Conservation (phyloP, 257 asterid genomes). For the Fraxinus excelsior region DNA sequence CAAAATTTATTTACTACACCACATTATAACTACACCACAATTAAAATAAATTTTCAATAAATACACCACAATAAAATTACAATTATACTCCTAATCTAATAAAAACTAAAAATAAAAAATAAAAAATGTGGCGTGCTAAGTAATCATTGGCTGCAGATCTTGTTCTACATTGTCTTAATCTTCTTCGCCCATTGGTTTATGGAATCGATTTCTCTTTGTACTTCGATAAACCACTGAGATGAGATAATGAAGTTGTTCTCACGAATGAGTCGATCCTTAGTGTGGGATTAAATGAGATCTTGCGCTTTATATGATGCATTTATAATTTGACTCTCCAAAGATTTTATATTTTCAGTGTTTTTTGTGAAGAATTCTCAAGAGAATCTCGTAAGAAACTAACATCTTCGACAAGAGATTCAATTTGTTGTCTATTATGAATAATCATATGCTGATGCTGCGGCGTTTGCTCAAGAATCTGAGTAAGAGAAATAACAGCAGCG, state of each 20-base stretch:
- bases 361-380: not conserved
- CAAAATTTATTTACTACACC: no score
- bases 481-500: not conserved
- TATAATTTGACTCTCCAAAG: not conserved
- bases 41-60: no score
- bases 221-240: not conserved
- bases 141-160: not conserved
- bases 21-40: no score
- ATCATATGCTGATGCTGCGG: not conserved
- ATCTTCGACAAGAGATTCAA: not conserved
- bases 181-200: not conserved
- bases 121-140: no score
- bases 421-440: not conserved
- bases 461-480: not conserved
- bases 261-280: not conserved
- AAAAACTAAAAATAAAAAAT: no score
- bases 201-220: not conserved
- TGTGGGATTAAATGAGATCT: not conserved
- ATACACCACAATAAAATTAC: no score
- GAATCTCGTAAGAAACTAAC: not conserved
- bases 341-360: not conserved
- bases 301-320: not conserved
- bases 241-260: constrained; percentile 4
- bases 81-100: no score
- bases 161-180: not conserved